Percentiles rank a stretch among this genome's conserved stretches.
These are phyloP conservation scores for Populus euphratica DNA, from an alignment of 345 rosid genomes.

Conservation along the genomic window DNA sequence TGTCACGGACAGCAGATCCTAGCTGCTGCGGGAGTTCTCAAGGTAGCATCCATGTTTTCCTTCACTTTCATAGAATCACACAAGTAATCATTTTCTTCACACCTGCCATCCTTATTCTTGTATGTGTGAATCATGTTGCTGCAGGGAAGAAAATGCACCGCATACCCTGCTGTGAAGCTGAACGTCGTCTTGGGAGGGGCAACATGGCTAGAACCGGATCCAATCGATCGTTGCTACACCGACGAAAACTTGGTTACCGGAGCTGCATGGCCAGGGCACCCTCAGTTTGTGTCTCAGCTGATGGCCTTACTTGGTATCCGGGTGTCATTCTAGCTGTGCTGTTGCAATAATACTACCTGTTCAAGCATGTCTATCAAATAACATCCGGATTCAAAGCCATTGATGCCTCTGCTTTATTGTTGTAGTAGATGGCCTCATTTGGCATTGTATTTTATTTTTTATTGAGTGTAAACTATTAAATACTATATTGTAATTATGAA, in stretches of 20 bases:
- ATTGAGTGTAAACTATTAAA: no score
- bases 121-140: background rate
- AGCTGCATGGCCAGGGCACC: conserved; percentile 95
- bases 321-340: conserved; percentile 44
- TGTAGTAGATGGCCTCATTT: no score
- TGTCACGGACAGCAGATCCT: conserved; percentile 92
- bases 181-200: conserved; percentile 71
- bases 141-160: conserved; percentile 86
- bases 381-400: no score
- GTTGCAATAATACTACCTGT: background rate
- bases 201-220: conserved; percentile 82
- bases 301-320: conserved; percentile 67
- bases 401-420: no score
- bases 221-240: conserved; percentile 69
- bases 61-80: no score
- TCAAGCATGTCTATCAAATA: background rate
- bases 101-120: no score
- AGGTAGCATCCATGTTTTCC: conserved; percentile 35
- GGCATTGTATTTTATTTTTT: no score
- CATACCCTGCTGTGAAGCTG: conserved; percentile 88
- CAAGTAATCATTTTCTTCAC: no score
- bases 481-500: no score
- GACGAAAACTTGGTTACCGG: conserved; percentile 86
- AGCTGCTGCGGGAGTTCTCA: conserved; percentile 87
- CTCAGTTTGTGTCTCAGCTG: conserved; percentile 69